Base-by-base conservation (phyloP, 495 filamentous ascomycete genomes). In the Penicillium cataractarum region DNA sequence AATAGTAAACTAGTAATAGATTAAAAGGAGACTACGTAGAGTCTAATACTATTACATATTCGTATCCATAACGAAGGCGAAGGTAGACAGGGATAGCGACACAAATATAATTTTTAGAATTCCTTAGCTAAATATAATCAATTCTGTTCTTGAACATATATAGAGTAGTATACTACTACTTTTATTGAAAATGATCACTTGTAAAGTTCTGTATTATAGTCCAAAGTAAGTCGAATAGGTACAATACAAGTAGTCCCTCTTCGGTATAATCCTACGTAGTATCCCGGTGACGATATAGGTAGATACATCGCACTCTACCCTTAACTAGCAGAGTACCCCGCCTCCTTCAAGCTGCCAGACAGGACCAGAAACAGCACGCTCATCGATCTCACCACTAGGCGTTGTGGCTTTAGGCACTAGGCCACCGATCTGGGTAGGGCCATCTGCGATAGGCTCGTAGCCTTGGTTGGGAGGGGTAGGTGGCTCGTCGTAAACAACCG, bases 381-480 rank as follows among this genome's bases (percentile, higher is more conserved):
- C 40, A 44, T 44, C 40, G 9, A 44, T 44, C 40, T 44, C 40
- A 44, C 40, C 40, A 44, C n/a, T 9, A 21, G 40, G 5, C n/a
- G 6, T 44, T 9, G 40, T 44, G 6, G 40, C 40, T 21, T 44
- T 44, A 21, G 40, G 40, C n/a, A 44, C 40, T 44, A 44, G 9
- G 6, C 4, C 40, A 6, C 40, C 40, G 40, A 44, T 9, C n/a
- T 44, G 40, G 9, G 40, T 44, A 44, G 40, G 40, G 40, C 40
- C 40, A 2, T 9, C 40, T 44, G 40, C 3, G 40, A 44, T 44
- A 44, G 40, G 40, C 4, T 44, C 40, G n/a, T 44, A 44, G 6
- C 40, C 40, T 9, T 44, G 40, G 40, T 44, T 44, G n/a, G 40
- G 40, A 44, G 40, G n/a, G n/a, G 40, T 44, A 21, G 40, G 40